Evolutionary conservation across 2,329 filamentous ascomycete species (phyloP), one percentile per base, ranked within the genome.

Genomic region (Diaporthe ampelina): DNA sequence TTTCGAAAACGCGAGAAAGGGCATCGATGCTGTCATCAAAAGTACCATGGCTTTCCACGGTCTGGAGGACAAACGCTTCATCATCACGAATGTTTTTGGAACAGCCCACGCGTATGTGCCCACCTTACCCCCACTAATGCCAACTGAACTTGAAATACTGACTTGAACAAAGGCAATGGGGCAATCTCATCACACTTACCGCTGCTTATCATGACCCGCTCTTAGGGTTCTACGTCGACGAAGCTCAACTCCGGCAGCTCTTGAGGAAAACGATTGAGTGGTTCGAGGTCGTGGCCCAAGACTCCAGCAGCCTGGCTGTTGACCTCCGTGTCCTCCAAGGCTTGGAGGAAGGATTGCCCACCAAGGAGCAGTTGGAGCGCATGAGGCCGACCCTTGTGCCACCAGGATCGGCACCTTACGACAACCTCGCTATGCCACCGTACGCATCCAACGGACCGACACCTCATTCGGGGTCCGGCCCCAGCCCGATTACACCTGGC

Each of bases 61-160:
- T 2, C 87, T 94, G 35, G 86, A 90, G 21, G 83, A 85, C n/a
- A 84, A 89, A 76, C 90, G 95, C 40, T 91, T 94, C 11, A 93
- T 98, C 69, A 92, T 98, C 72, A 98, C 96, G n/a, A 98, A 98
- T 79, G 92, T 98, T 32, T 97, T 98, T 83, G 95, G 96, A 70
- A 98, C 96, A 24, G 94, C 95, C 76, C 96, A 98, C 87, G 95
- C 96, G 94, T 97, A 94, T 91, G 94, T 91, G 69, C 17, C 48
- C 2, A 50, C 40, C 74, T 17, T 48, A 32, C 43, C 15, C 19
- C 19, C 61, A 72, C 7, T 32, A 4, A 35, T 24, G 26, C 63
- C 61, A 24, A 35, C 1, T 61, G 54, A 15, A 70, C 56, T 54
- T 61, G 54, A 68, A 52, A 24, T 69, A n/a, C 67, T 56, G 65